A percentile compares a stretch with the other conserved stretches of the same genome.
These are phyloP conservation scores for Yamadazyma aaseri DNA, from an alignment of 1,139 yeast genomes.

Conservation along the genomic window DNA sequence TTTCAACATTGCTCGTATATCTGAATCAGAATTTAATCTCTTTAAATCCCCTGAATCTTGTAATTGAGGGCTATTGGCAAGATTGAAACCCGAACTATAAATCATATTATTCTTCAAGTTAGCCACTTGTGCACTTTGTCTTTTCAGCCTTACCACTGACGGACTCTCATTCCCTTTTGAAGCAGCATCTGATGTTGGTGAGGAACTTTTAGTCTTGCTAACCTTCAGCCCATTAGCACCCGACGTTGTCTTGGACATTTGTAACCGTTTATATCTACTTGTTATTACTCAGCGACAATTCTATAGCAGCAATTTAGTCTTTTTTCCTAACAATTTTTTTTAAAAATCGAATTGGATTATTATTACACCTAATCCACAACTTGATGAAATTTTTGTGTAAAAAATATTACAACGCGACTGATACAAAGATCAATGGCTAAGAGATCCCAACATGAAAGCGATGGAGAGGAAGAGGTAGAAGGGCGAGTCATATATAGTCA, in stretches of 20 bases:
- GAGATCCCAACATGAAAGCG: too few relatives aligned
- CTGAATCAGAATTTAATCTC: not conserved
- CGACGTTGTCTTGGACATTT: not conserved
- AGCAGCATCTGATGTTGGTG: not conserved
- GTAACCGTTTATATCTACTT: too few relatives aligned
- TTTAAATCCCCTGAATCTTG: constrained; percentile 1
- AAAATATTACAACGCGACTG: too few relatives aligned
- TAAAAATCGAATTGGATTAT: too few relatives aligned
- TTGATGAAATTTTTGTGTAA: too few relatives aligned
- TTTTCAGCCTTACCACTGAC: constrained; percentile 8
- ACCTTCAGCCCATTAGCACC: not conserved
- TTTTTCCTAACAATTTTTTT: too few relatives aligned
- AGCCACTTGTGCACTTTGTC: constrained; percentile 17
- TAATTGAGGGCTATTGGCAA: constrained; percentile 11
- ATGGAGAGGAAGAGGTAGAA: too few relatives aligned
- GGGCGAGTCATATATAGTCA: too few relatives aligned
- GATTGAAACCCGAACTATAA: constrained; percentile 8
- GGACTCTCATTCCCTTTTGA: constrained; percentile 1
- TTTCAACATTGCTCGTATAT: constrained; percentile 2
- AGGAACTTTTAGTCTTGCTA: not conserved
- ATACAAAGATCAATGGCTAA: too few relatives aligned
- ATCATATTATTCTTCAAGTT: constrained; percentile 12
- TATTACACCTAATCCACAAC: too few relatives aligned
- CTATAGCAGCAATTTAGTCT: too few relatives aligned
- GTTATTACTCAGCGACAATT: too few relatives aligned